phyloP scores from a whole-genome alignment of 805 yeast species.

The Sporopachydermia lactativora region DNA sequence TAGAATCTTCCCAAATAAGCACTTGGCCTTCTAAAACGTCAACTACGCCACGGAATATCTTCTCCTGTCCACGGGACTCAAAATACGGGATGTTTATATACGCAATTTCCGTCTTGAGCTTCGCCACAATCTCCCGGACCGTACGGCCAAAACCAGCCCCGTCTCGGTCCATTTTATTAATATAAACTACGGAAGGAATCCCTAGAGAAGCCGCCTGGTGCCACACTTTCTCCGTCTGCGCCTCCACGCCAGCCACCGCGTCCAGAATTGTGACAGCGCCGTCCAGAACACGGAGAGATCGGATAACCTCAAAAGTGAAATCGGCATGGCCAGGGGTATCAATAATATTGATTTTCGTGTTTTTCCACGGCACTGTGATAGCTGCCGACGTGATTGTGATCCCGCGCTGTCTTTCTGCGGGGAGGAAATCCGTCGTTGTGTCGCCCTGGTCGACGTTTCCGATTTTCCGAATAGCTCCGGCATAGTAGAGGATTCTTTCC shows the following conservation, averaged over 20 bases:
- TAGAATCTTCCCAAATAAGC: slow-evolving; percentile 27
- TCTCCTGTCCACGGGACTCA: slow-evolving; percentile 22
- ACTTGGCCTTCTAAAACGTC: slow-evolving; percentile 57
- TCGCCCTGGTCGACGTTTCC: slow-evolving; percentile 97
- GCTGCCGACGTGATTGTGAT: slow-evolving; percentile 97
- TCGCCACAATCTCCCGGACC: slow-evolving; percentile 66
- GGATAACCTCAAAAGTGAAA: slow-evolving; percentile 84
- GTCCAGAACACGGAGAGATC: slow-evolving; percentile 83
- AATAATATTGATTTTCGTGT: slow-evolving; percentile 64
- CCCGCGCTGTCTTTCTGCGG: slow-evolving; percentile 85
- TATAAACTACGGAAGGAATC: slow-evolving; percentile 67
- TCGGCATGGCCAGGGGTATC: slow-evolving; percentile 99
- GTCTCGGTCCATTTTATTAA: slow-evolving; percentile 92
- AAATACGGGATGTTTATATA: slow-evolving; percentile 71
- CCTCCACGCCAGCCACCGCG: slow-evolving; percentile 96
- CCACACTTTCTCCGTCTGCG: slow-evolving; percentile 98
- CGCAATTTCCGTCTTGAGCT: slow-evolving; percentile 60
- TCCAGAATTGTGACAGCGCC: slow-evolving; percentile 90
- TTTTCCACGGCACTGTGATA: slow-evolving; percentile 77
- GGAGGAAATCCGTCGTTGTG: slow-evolving; percentile 84
- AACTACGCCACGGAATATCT: slow-evolving; percentile 50
- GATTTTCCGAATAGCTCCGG: slow-evolving; percentile 65
- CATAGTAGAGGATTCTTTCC: slow-evolving; percentile 83
- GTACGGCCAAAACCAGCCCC: slow-evolving; percentile 94
- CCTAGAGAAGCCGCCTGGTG: slow-evolving; percentile 53